Conservation (phyloP, 352 stramenopile species). For the Aphanomyces astaci region DNA sequence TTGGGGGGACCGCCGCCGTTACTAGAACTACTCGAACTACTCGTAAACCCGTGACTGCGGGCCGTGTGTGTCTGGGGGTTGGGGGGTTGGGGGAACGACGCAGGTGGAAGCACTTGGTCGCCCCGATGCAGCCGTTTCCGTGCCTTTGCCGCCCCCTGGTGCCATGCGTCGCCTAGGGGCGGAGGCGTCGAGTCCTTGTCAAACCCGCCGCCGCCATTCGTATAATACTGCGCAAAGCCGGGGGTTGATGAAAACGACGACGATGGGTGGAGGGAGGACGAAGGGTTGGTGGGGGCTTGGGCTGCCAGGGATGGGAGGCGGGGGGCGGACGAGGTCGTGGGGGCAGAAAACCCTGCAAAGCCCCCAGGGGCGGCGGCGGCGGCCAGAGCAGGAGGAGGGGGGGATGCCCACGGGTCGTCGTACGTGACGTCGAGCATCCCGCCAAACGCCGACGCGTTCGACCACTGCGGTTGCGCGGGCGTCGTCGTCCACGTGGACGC, state of each 20-base stretch:
- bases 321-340: neutral
- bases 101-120: neutral
- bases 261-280: too few species aligned
- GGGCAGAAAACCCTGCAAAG: too few species aligned
- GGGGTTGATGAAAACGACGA: neutral
- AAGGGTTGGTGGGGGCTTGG: too few species aligned
- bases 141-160: neutral
- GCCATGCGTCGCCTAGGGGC: neutral
- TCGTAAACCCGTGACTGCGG: neutral
- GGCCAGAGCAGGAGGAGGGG: neutral
- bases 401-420: neutral
- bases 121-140: conserved; percentile 1
- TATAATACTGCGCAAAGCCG: neutral
- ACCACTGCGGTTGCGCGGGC: neutral
- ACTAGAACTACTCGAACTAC: conserved; percentile 9
- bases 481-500: neutral
- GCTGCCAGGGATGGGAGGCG: too few species aligned
- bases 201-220: neutral
- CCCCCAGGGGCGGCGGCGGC: neutral
- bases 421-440: neutral
- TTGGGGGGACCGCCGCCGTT: neutral
- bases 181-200: neutral
- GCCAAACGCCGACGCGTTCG: neutral
- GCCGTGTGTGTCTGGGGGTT: neutral
- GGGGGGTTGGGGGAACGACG: neutral